Percentiles rank a stretch among this genome's conserved stretches.
Conservation (phyloP, 306 rosid species). For the Quercus bicolor region DNA sequence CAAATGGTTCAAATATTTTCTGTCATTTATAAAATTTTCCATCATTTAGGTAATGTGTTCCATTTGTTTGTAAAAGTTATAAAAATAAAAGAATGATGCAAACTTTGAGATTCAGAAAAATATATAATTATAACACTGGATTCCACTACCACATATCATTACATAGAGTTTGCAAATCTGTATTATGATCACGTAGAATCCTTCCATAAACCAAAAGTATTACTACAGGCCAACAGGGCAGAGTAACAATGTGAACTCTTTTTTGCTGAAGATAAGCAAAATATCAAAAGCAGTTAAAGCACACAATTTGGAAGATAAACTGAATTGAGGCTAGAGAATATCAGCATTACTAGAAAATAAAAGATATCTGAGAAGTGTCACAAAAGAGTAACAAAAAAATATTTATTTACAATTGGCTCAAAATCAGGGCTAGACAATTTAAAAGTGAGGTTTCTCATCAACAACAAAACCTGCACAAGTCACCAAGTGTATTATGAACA, state of each 20-base stretch:
- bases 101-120: not conserved
- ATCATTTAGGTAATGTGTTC: not conserved
- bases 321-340: conserved; percentile 8
- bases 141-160: not conserved
- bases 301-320: not conserved
- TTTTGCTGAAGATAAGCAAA: not conserved
- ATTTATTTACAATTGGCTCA: conserved; percentile 59
- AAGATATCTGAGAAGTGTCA: not conserved
- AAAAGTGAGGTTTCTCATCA: conserved; percentile 79
- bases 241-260: not conserved
- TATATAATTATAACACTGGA: not conserved
- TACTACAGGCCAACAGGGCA: not conserved
- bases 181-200: not conserved
- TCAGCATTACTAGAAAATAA: not conserved
- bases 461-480: conserved; percentile 71
- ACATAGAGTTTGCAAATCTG: not conserved
- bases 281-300: not conserved
- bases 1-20: not conserved
- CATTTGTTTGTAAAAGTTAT: not conserved
- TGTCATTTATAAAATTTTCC: too few relatives aligned
- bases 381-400: not conserved
- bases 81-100: not conserved
- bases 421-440: conserved; percentile 71
- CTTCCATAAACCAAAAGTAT: not conserved
- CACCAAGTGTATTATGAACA: conserved; percentile 12